Evolutionary conservation across 257 asterid species (phyloP), one percentile per base, ranked within the genome.

Genomic region (Solanum habrochaites): DNA sequence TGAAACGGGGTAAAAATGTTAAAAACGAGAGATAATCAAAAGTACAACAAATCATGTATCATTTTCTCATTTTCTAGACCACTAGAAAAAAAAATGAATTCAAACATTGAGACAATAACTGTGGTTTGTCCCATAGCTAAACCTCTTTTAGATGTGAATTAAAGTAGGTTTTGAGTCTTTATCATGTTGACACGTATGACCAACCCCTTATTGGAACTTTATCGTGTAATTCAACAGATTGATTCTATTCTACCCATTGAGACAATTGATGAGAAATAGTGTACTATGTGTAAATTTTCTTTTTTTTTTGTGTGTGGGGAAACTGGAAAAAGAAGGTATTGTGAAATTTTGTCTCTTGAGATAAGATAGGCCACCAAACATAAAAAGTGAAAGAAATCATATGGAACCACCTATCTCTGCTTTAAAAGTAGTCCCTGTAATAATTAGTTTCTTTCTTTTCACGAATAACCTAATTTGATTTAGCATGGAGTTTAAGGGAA

Each of bases 401-500:
- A 40, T 18, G 67, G 85, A 80, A 80, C 8, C 27, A 29, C 10
- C 40, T 40, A 39, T 6, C 21, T 42, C 10, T 52, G 23, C 8
- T 77, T 42, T 43, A n/a, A 25, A 69, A 71, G 1, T 39, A 40
- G 21, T 27, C 8, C 5, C 32, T 1, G 32, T 12, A 20, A 35
- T 35, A 4, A 35, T 35, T 35, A 32, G 3, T 31, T 3, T 2
- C 3, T 31, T 3, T 31, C 32, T 3, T 31, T 31, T 31, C 3
- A 3, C 3, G 29, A 31, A 32, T 32, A 32, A 32, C 0, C 5
- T 32, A 32, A 3, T 3, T 3, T 32, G 4, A 3, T 3, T 32
- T 32, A 5, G 35, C 5, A 4, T 0, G n/a, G n/a, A 4, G 0
- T 32, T 32, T 3, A 32, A n/a, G n/a, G n/a, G n/a, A 4, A 4